phyloP scores from a whole-genome alignment of 345 rosid species.

The Zanthoxylum bungeanum region DNA sequence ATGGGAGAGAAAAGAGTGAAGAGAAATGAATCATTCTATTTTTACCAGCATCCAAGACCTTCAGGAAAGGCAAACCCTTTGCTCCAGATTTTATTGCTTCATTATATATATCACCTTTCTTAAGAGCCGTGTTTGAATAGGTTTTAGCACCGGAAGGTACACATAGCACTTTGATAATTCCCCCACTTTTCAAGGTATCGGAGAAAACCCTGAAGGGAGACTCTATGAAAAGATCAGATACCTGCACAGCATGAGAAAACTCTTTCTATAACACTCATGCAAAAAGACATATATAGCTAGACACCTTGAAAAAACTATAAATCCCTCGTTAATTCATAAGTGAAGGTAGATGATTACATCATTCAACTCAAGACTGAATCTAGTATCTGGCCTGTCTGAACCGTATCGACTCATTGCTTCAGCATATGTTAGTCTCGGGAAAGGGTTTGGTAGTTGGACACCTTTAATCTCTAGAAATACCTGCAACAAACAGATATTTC shows the following conservation, averaged over 20 bases:
- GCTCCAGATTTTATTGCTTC: slow-evolving; percentile 96
- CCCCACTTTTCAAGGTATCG: slow-evolving; percentile 67
- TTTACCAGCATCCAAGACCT: slow-evolving; percentile 85
- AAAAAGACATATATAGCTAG: background rate
- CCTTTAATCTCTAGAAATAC: slow-evolving; percentile 84
- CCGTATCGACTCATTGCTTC: slow-evolving; percentile 89
- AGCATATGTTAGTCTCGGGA: slow-evolving; percentile 87
- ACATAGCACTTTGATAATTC: slow-evolving; percentile 68
- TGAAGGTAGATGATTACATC: slow-evolving; percentile 51
- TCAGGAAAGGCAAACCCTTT: slow-evolving; percentile 91
- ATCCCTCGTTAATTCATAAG: background rate
- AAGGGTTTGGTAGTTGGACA: slow-evolving; percentile 70
- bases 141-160: slow-evolving; percentile 73
- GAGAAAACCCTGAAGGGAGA: slow-evolving; percentile 77
- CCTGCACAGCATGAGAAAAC: slow-evolving; percentile 48
- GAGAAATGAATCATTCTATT: slow-evolving; percentile 2
- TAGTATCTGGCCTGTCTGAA: slow-evolving; percentile 90
- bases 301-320: background rate
- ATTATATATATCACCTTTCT: slow-evolving; percentile 82
- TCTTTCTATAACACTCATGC: background rate
- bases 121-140: slow-evolving; percentile 84
- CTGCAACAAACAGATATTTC: slow-evolving; percentile 37
- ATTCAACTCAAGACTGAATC: slow-evolving; percentile 91
- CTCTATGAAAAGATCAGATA: slow-evolving; percentile 64
- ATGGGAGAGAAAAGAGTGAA: background rate